Base-by-base conservation (phyloP, 345 rosid species). In the Kandelia obovata region DNA sequence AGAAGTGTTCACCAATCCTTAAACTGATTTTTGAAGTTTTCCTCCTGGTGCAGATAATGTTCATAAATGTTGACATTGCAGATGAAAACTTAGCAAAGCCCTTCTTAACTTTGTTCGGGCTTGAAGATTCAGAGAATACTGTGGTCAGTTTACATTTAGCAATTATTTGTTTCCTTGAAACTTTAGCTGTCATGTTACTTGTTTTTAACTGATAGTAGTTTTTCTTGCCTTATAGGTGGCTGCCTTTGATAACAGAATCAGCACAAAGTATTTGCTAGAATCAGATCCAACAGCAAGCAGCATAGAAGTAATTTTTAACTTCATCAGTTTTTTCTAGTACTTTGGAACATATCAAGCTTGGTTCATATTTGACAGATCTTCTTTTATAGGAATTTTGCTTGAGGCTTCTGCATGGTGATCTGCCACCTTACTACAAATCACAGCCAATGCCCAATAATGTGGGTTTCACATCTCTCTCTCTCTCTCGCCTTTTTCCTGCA, bases 61-160 rank as follows among this genome's bases (percentile, higher is more conserved):
- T 92, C 81, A 62, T 86, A 66, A 73, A 77, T 59, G 66, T 89
- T n/a, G 92, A 90, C 77, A 83, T 85, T 27, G 35, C 75, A 21
- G 90, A 90, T 53, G 93, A 89, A 77, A 86, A 92, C 81, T 84
- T 82, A 39, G 98, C 98, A 52, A 90, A 89, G 83, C 93, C 97
- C 68, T 89, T 87, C 86, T 84, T 92, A 75, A 87, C 90, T 66
- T 76, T 92, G 61, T 85, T 82, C 60, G 97, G 98, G 64, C 84
- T 90, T 61, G 92, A 92, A 81, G 87, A 84, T 58, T 66, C 92
- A 46, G 75, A 84, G 51, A 72, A 82, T 57, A 79, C 80, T 6
- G 79, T 85, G 87, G 98, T 92, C 66, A 75, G 93, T 73, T 46
- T 61, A 43, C 21, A 39, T 34, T 57, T 52, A 3, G 53, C 53